A percentile compares a stretch with the other conserved stretches of the same genome.
These are phyloP conservation scores for Cordyceps militaris DNA, from an alignment of 2,329 filamentous ascomycete genomes.

Conservation along the genomic window DNA sequence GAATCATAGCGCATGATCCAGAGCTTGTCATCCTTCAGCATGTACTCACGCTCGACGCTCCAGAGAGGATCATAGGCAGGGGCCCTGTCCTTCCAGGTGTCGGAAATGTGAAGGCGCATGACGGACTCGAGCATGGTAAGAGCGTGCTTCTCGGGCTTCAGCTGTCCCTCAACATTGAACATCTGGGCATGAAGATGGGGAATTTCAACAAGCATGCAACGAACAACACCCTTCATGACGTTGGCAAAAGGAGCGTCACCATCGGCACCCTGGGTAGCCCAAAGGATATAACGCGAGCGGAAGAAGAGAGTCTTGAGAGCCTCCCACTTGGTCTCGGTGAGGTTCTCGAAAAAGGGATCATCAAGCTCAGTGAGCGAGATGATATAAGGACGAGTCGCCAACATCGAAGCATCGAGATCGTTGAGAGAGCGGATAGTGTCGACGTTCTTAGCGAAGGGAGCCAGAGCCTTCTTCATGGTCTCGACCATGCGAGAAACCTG, in stretches of 20 bases:
- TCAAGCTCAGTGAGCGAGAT: conserved; percentile 13
- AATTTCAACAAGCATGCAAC: conserved; percentile 11
- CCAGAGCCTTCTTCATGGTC: conserved; percentile 7
- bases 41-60: conserved; percentile 13
- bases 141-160: conserved; percentile 11
- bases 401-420: conserved; percentile 6
- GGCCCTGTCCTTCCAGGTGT: conserved; percentile 12
- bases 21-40: conserved; percentile 12
- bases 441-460: conserved; percentile 6
- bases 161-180: conserved; percentile 11
- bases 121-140: conserved; percentile 6
- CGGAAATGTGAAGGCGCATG: conserved; percentile 11
- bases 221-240: conserved; percentile 13
- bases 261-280: conserved; percentile 13
- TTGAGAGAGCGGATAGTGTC: conserved; percentile 1
- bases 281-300: conserved; percentile 11
- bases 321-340: conserved; percentile 11
- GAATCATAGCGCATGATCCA: conserved; percentile 12
- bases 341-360: conserved; percentile 9
- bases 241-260: conserved; percentile 12
- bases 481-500: conserved; percentile 5
- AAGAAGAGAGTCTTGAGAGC: conserved; percentile 11
- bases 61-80: conserved; percentile 11
- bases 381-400: conserved; percentile 10
- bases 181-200: conserved; percentile 10